These are phyloP conservation scores for Sporobolomyces phaffii DNA, from an alignment of 768 basidiomycete species.

Conservation along the genomic window DNA sequence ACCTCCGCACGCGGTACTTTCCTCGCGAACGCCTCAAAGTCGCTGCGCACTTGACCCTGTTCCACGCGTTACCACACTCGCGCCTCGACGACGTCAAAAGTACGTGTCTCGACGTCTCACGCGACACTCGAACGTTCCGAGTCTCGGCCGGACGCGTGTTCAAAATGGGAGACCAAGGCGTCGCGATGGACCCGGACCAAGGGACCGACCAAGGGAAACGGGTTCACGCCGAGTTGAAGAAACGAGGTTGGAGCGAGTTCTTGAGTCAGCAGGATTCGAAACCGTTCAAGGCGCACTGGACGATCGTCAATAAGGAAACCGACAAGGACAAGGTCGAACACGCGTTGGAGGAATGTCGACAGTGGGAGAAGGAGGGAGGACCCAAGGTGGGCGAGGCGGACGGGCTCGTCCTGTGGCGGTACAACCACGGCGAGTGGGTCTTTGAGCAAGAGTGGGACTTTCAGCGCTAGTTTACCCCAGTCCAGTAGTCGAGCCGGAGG, in stretches of 20 bases:
- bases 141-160: conserved; percentile 12
- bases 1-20: conserved; percentile 23
- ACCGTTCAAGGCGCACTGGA: conserved; percentile 30
- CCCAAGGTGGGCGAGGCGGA: conserved; percentile 12
- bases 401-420: conserved; percentile 24
- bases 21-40: conserved; percentile 28
- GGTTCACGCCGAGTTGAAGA: conserved; percentile 15
- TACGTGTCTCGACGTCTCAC: not conserved
- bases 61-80: conserved; percentile 30
- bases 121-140: not conserved
- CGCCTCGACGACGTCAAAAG: not conserved
- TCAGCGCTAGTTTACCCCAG: not conserved
- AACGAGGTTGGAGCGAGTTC: conserved; percentile 13
- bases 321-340: conserved; percentile 17
- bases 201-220: conserved; percentile 5
- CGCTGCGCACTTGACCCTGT: conserved; percentile 29
- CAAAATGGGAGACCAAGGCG: conserved; percentile 25
- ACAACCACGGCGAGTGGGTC: conserved; percentile 14
- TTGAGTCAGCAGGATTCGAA: conserved; percentile 30
- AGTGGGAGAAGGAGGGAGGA: conserved; percentile 9
- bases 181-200: conserved; percentile 15
- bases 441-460: conserved; percentile 22
- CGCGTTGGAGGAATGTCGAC: not conserved
- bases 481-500: not conserved
- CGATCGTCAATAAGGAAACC: conserved; percentile 29